Evolutionary conservation across 1,284 basidiomycete genomes (phyloP), one percentile per base, ranked within the genome.

Genomic region (Ceratobasidium sp.): DNA sequence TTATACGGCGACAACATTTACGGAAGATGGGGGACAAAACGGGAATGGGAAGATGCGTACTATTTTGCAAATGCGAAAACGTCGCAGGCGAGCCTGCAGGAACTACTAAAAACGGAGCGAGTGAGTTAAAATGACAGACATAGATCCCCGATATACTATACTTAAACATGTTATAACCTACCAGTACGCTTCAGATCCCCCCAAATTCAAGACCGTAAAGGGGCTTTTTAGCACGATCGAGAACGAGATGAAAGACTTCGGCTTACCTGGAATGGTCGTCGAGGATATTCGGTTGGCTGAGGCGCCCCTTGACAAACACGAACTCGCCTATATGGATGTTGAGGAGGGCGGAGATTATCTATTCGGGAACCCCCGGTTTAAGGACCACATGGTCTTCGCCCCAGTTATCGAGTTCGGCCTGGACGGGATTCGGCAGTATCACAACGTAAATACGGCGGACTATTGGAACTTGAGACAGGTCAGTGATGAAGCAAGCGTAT

Each of bases 391-490:
- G 18, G 28, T 40, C 18, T 42, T 71, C n/a, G 26, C 18, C 3
- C 69, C 69, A 13, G 33, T 40, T 5, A n/a, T 71, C 20, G 3
- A 58, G 12, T 42, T 58, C 13, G 40, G 39, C 39, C 12, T n/a
- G 51, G 39, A 56, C 33, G 69, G 55, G 18, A 20, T 23, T 42
- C 7, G n/a, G n/a, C 5, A 15, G n/a, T 60, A 71, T n/a, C 20
- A 46, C 20, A 71, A 71, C n/a, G 12, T 39, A 20, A 15, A 46
- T 13, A 58, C 69, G 33, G 55, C 53, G 20, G 55, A 60, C 20
- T 40, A 40, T 28, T 70, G 49, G 51, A 53, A 70, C n/a, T 12
- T 53, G 20, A 23, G 49, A 2, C 68, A 70, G 53, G 68, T 70
- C 33, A 44, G 64, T 56, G 20, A 56, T 56, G 20, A 46, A 6